phyloP scores from a whole-genome alignment of 495 filamentous ascomycete species.

The Amniculicola lignicola region DNA sequence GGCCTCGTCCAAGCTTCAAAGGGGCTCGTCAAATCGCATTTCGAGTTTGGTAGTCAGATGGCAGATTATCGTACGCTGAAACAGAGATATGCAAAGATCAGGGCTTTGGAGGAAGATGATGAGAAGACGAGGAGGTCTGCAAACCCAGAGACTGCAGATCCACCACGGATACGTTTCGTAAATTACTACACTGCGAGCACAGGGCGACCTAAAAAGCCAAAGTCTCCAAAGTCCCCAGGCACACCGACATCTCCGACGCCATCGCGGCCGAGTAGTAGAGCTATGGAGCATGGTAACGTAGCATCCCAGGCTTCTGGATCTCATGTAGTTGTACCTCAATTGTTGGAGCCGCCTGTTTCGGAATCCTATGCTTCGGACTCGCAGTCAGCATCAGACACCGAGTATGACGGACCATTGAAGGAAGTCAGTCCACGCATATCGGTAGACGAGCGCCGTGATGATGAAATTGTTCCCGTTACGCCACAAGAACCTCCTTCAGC shows the following conservation, averaged over 20 bases:
- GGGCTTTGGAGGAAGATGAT: conserved; percentile 66
- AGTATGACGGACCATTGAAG: neutral
- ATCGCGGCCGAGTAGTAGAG: conserved; percentile 4
- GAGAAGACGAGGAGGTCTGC: conserved; percentile 39
- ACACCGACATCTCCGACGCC: conserved; percentile 8
- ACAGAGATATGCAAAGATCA: conserved; percentile 62
- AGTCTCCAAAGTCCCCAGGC: conserved; percentile 30
- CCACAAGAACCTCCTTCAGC: conserved; percentile 24
- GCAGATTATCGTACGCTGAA: conserved; percentile 71
- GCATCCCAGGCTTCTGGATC: neutral
- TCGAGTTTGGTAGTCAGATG: conserved; percentile 78
- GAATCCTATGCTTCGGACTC: neutral
- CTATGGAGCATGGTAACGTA: neutral
- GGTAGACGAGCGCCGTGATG: conserved; percentile 45
- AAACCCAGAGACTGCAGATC: conserved; percentile 1
- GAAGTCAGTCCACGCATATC: conserved; percentile 45
- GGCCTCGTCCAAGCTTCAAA: conserved; percentile 66
- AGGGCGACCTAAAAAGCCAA: conserved; percentile 56
- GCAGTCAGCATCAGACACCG: neutral
- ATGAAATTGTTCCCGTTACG: conserved; percentile 19
- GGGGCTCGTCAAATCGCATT: conserved; percentile 70
- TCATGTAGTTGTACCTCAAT: neutral
- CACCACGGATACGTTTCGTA: conserved; percentile 64
- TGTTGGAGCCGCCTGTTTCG: neutral
- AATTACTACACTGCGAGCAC: conserved; percentile 91